Evolutionary conservation across 306 rosid genomes (phyloP), one percentile per base, ranked within the genome.

Genomic region (Quercus cerris): DNA sequence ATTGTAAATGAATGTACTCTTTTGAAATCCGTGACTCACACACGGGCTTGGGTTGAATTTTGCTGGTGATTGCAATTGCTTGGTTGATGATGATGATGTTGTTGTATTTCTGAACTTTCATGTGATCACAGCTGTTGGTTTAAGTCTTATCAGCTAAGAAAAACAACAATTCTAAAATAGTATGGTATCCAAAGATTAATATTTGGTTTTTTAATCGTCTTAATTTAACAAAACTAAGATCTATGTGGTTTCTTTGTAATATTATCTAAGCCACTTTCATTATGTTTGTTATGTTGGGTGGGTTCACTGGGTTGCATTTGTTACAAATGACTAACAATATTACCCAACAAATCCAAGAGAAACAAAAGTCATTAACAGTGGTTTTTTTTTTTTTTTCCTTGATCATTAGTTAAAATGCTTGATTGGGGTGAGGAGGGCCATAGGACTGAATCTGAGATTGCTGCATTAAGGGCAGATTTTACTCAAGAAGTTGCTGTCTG

Each of bases 401-500:
- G 28, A 81, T 84, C 63, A 19, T 80, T 83, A 95, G 99, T 95
- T 64, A 95, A 95, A 88, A 75, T 93, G 90, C 94, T 95, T 38
- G 99, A 95, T 52, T 95, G 98, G 99, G 99, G 98, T 35, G 99
- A 95, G 89, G 99, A 95, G 87, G 98, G 99, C 66, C 96, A 91
- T 81, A 89, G 98, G 86, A 87, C 98, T 6, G 99, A 95, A 46
- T 90, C 97, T 79, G 99, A 95, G 85, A 85, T 95, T 81, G 82
- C 92, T 86, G 85, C 98, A 56, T 85, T 95, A 73, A 90, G 99
- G 85, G 82, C 99, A 25, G 97, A 97, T 11, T 95, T 95, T 81
- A 89, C 83, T 22, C 98, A 95, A 89, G 99, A 95, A 93, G 98
- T 95, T 83, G 99, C 90, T 77, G 99, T 95, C 52, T 95, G 99